A percentile compares a stretch with the other conserved stretches of the same genome.
Evolutionary conservation across 2,329 filamentous ascomycete genomes (phyloP).

Genomic region (Bipolaris bicolor): DNA sequence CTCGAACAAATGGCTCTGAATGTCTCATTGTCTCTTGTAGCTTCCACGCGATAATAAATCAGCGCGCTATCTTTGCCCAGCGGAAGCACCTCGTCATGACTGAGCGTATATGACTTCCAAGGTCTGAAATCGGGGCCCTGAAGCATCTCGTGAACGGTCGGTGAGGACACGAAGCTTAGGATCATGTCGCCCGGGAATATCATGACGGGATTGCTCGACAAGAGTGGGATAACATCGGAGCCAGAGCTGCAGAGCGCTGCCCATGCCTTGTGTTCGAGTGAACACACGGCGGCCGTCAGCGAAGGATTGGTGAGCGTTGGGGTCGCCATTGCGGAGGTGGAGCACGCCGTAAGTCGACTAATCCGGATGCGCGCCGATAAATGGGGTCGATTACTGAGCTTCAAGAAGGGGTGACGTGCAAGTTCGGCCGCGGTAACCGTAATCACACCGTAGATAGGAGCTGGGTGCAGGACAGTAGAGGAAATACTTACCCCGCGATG

Average conservation of each 20-base stretch:
- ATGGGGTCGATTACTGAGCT: not conserved
- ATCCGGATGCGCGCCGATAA: not conserved
- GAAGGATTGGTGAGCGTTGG: conserved; percentile 30
- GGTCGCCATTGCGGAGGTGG: conserved; percentile 13
- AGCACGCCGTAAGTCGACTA: not conserved
- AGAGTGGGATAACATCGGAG: conserved; percentile 41
- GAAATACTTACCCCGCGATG: conserved; percentile 16
- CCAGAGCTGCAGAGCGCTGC: conserved; percentile 44
- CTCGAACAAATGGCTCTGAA: conserved; percentile 38
- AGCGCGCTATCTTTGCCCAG: conserved; percentile 32
- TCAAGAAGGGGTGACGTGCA: not conserved
- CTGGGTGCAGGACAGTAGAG: conserved; percentile 2
- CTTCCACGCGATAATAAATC: conserved; percentile 37
- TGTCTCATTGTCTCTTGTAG: conserved; percentile 19
- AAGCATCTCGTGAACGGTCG: conserved; percentile 30
- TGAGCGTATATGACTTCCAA: conserved; percentile 35
- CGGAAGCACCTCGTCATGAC: conserved; percentile 36
- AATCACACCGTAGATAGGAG: conserved; percentile 1
- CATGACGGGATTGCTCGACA: conserved; percentile 48
- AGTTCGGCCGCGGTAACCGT: not conserved
- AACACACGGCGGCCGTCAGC: conserved; percentile 36
- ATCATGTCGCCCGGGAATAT: conserved; percentile 49
- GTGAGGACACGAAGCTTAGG: conserved; percentile 42
- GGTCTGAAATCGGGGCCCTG: conserved; percentile 26
- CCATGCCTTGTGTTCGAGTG: conserved; percentile 45